These are phyloP conservation scores for Corrigiola litoralis DNA, from an alignment of 179 eudicot genomes.

Conservation along the genomic window DNA sequence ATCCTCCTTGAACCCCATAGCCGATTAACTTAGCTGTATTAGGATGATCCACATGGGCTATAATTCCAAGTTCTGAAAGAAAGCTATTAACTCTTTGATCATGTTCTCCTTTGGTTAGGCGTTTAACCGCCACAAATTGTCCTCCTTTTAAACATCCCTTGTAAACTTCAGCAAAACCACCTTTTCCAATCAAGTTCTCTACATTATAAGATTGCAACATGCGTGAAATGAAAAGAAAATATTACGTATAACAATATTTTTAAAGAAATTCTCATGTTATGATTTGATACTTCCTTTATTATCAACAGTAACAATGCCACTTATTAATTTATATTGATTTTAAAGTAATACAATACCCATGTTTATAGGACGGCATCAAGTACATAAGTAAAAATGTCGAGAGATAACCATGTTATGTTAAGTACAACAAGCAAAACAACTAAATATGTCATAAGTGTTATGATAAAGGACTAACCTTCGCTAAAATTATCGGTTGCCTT, in stretches of 20 bases:
- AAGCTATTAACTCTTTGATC: constrained; percentile 58
- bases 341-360: no score
- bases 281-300: no score
- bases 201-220: constrained; percentile 3
- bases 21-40: constrained; percentile 80
- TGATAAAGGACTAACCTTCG: constrained; percentile 37
- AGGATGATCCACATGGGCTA: constrained; percentile 81
- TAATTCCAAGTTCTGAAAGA: constrained; percentile 78
- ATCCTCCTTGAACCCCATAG: constrained; percentile 70
- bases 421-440: background rate
- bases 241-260: no score
- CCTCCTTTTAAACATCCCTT: constrained; percentile 63
- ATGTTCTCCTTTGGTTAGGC: constrained; percentile 46
- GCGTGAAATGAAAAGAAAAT: background rate
- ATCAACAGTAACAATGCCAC: no score
- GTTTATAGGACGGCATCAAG: no score
- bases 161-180: constrained; percentile 84
- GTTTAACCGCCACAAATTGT: constrained; percentile 66
- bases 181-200: constrained; percentile 78
- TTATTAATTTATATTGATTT: no score
- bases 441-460: background rate
- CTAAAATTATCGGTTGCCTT: constrained; percentile 65
- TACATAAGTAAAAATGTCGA: background rate
- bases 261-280: no score
- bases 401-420: background rate